Conservation (phyloP, 139 green algal species). For the Coccomyxa sp. region DNA sequence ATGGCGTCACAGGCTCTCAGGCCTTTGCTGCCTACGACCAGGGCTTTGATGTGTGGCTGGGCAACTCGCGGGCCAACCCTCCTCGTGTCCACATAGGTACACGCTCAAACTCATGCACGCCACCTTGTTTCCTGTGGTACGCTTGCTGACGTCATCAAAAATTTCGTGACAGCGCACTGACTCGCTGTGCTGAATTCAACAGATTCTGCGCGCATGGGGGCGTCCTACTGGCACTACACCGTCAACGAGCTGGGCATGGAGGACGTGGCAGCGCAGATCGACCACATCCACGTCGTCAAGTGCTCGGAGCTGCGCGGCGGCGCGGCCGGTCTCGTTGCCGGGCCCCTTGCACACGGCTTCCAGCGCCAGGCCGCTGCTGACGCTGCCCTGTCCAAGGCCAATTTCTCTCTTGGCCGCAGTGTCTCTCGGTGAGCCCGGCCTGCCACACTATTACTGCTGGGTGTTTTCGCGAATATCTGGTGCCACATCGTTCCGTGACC, state of each 20-base stretch:
- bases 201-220: constrained; percentile 36
- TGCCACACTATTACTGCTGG: not conserved
- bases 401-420: too few species aligned
- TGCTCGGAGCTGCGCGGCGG: constrained; percentile 56
- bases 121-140: too few species aligned
- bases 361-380: not conserved
- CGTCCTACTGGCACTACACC: constrained; percentile 81
- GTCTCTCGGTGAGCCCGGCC: too few species aligned
- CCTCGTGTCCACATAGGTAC: constrained; percentile 61
- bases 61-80: constrained; percentile 78
- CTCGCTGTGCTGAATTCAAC: not conserved
- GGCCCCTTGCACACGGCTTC: not conserved
- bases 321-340: not conserved
- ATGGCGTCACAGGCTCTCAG: constrained; percentile 68
- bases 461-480: too few species aligned
- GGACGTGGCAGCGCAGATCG: constrained; percentile 67
- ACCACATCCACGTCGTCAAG: constrained; percentile 83
- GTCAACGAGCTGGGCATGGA: constrained; percentile 78
- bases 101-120: not conserved
- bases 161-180: not conserved
- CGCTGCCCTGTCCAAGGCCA: too few species aligned
- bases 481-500: too few species aligned
- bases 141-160: too few species aligned
- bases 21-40: constrained; percentile 89
- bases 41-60: constrained; percentile 93